phyloP scores from a whole-genome alignment of 306 rosid species.

The Casuarina cunninghamiana region DNA sequence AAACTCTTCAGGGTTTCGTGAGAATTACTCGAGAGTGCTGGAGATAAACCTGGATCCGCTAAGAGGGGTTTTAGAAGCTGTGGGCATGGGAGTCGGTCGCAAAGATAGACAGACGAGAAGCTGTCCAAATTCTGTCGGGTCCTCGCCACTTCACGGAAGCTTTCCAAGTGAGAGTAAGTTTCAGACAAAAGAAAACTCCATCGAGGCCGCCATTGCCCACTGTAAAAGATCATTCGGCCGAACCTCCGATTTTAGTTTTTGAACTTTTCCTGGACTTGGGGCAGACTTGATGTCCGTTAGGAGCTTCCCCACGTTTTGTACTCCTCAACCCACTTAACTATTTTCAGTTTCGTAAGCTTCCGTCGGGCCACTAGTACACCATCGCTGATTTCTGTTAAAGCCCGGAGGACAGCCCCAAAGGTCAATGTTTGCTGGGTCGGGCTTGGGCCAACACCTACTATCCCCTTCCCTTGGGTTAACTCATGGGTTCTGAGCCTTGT shows the following conservation, averaged over 20 bases:
- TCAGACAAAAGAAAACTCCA: slow-evolving; percentile 34
- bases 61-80: slow-evolving; percentile 41
- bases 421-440: no score
- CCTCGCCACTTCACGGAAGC: slow-evolving; percentile 48
- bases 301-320: background rate
- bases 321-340: background rate
- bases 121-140: slow-evolving; percentile 43
- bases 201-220: slow-evolving; percentile 65
- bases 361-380: no score
- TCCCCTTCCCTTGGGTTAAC: no score
- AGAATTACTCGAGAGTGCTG: slow-evolving; percentile 23
- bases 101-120: slow-evolving; percentile 36
- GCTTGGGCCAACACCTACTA: no score
- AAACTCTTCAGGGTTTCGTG: slow-evolving; percentile 8
- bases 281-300: no score
- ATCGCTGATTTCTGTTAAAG: no score
- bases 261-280: background rate
- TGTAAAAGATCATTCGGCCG: slow-evolving; percentile 53
- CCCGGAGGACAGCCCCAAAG: background rate
- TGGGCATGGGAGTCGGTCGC: slow-evolving; percentile 26
- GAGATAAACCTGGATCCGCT: slow-evolving; percentile 47
- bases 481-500: no score
- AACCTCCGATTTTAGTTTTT: slow-evolving; percentile 31
- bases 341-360: background rate
- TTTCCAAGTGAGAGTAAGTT: slow-evolving; percentile 18